Base-by-base conservation (phyloP, 441 rosid genomes). In the Pelargonium fulgidum region DNA sequence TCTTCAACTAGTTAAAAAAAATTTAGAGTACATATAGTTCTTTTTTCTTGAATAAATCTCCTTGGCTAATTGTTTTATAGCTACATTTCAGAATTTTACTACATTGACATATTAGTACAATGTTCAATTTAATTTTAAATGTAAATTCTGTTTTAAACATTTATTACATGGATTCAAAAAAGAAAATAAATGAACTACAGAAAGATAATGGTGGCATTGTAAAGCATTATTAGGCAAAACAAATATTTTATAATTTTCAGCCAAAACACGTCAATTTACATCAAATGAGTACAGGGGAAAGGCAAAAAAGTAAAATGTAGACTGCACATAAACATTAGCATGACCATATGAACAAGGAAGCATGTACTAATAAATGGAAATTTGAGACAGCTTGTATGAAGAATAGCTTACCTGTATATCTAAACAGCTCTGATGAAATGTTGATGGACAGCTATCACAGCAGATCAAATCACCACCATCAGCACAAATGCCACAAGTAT, bases 401-500 rank as follows among this genome's bases (percentile, higher is more conserved):
- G 11, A 9, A 4, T 76, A 22, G 68, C 76, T 29, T 76, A 94
- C 99, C 91, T 86, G 72, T 70, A 94, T 85, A 70, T 78, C 86
- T 41, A 92, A 82, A 93, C 99, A 94, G 85, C 78, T 85, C 81
- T 73, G 94, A 81, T 94, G 99, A 81, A 83, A 92, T 63, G 99
- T 94, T 68, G 99, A 92, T 48, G 99, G 97, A 72, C 99, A 94
- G 73, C 90, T 85, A 84, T 92, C 99, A 83, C 97, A 94, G 74
- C 99, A 94, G 41, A 94, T 87, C 85, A 94, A 80, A 81, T 92
- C 92, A 62, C 99, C 99, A 77, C 99, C 99, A 81, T 94, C 99
- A 66, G 94, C 99, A 69, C 99, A 94, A 24, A 91, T 79, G 77
- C 97, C 91, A 81, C 99, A 94, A 22, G 97, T 85, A 81, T 94